Evolutionary conservation across 75 land plant genomes (phyloP), one percentile per base, ranked within the genome.

Genomic region (Pinus albicaulis): DNA sequence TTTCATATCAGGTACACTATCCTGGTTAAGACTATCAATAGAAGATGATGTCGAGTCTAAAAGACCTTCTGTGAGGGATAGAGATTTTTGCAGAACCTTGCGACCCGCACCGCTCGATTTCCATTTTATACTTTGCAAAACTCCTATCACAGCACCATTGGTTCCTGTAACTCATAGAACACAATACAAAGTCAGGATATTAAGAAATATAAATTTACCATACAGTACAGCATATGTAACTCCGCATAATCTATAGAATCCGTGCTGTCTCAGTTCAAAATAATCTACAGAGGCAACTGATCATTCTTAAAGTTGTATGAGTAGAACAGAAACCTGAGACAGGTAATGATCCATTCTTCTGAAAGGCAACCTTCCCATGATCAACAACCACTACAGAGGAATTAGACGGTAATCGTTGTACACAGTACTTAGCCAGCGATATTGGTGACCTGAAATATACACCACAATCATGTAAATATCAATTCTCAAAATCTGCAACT

Each of bases 361-460:
- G 74, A 59, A 83, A 80, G 31, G 75, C 52, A 17, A 86, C 75
- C 76, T 80, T 64, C 55, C 88, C 86, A 53, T 83, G 82, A 56
- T 80, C 78, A 41, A 86, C 63, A 80, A 83, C 81, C 20, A 86
- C 28, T 22, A 86, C 79, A 24, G 82, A 75, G 56, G 86, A 83
- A 44, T 74, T 83, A 55, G 71, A 73, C 8, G 88, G 88, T 22
- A 86, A 74, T 38, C 82, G 60, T 65, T 78, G 80, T 48, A 71
- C 22, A 44, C 88, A 86, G 71, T 86, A 83, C 53, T 66, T 83
- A 16, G 82, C 88, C 22, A 86, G 62, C 24, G 88, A 86, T 56
- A 77, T 62, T 26, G 79, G 68, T 52, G 87, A 73, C 57, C 87
- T 85, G 81, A 28, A 71, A 73, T 25, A 73, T 55, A 22, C 61